Percentiles rank a stretch among this genome's conserved stretches.
phyloP scores from a whole-genome alignment of 2,329 filamentous ascomycete genomes.

The Xylaria hypoxylon region DNA sequence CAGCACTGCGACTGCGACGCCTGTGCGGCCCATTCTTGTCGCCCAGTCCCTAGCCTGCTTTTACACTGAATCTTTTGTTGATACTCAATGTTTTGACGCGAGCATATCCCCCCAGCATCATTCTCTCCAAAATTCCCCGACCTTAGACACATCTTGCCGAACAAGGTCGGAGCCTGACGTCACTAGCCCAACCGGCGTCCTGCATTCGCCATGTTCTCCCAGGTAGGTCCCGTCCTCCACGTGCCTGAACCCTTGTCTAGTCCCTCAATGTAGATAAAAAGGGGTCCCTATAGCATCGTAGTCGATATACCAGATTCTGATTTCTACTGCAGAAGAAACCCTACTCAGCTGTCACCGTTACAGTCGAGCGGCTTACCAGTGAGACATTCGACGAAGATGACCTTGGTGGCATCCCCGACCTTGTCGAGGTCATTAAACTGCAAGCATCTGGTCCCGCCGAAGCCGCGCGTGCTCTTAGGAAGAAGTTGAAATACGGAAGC shows the following conservation, averaged over 20 bases:
- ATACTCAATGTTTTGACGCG: constrained; percentile 5
- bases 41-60: not conserved
- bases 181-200: constrained; percentile 25
- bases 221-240: constrained; percentile 28
- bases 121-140: constrained; percentile 2
- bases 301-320: constrained; percentile 16
- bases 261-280: not conserved
- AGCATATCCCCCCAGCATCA: not conserved
- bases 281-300: not conserved
- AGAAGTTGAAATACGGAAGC: constrained; percentile 98
- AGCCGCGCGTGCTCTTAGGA: constrained; percentile 90
- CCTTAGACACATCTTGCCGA: constrained; percentile 4
- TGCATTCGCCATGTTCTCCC: constrained; percentile 39
- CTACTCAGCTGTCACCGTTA: constrained; percentile 92
- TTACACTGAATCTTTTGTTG: not conserved
- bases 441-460: constrained; percentile 88
- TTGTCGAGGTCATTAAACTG: constrained; percentile 93
- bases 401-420: constrained; percentile 88
- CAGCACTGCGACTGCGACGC: constrained; percentile 9
- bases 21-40: not conserved
- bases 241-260: constrained; percentile 6
- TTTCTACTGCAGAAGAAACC: constrained; percentile 75
- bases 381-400: constrained; percentile 93
- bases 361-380: constrained; percentile 88
- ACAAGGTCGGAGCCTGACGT: constrained; percentile 28